These are phyloP conservation scores for Xerocomus amazonicus DNA, from an alignment of 1,284 basidiomycete species.

Conservation along the genomic window DNA sequence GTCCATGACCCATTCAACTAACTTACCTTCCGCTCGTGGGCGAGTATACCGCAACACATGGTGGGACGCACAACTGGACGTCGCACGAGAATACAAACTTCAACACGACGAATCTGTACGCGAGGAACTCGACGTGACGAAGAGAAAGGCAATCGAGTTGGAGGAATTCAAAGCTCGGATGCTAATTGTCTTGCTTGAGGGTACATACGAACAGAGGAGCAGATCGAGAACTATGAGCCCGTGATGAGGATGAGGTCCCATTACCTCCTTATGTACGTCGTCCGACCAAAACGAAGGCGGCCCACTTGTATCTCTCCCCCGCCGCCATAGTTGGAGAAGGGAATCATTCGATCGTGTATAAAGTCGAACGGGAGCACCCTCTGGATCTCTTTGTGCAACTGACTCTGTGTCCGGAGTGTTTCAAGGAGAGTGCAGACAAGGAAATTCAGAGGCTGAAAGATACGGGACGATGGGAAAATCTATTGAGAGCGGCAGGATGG, in stretches of 20 bases:
- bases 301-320: slow-evolving; percentile 42
- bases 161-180: slow-evolving; percentile 17
- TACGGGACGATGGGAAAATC: slow-evolving; percentile 19
- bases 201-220: slow-evolving; percentile 15
- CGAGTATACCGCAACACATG: neutral
- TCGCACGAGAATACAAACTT: slow-evolving; percentile 20
- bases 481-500: slow-evolving; percentile 11
- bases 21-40: neutral
- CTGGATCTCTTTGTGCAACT: slow-evolving; percentile 31
- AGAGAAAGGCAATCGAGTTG: slow-evolving; percentile 6
- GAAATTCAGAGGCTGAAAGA: slow-evolving; percentile 23
- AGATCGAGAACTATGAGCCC: slow-evolving; percentile 18
- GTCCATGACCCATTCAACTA: slow-evolving; percentile 30
- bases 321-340: slow-evolving; percentile 34
- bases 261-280: slow-evolving; percentile 19
- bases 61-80: slow-evolving; percentile 22
- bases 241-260: slow-evolving; percentile 20
- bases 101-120: neutral
- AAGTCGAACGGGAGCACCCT: slow-evolving; percentile 43
- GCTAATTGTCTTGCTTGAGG: slow-evolving; percentile 16
- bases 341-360: slow-evolving; percentile 40
- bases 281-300: slow-evolving; percentile 25
- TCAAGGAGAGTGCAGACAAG: slow-evolving; percentile 21
- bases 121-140: neutral
- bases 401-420: slow-evolving; percentile 16